phyloP scores from a whole-genome alignment of 208 protist species.

The Tritrichomonas foetus region DNA sequence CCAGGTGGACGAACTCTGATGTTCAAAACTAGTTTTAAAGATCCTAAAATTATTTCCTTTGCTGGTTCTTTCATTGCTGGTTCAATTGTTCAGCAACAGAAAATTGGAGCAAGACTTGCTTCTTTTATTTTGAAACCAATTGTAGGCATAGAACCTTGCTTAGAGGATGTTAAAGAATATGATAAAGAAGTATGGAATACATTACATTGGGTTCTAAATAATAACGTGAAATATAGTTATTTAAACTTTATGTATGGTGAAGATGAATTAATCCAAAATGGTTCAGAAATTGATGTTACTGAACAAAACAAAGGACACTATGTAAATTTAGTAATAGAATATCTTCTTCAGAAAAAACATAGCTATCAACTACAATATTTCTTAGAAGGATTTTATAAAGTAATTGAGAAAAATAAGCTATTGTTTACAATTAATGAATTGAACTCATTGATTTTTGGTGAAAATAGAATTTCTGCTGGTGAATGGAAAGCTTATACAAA shows the following conservation, averaged over 20 bases:
- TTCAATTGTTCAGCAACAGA: not conserved
- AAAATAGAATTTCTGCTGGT: not conserved
- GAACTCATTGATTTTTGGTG: not conserved
- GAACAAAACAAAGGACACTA: not conserved
- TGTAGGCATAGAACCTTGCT: not conserved
- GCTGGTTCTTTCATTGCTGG: not conserved
- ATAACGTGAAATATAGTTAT: not conserved
- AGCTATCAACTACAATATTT: not conserved
- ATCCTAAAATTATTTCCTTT: not conserved
- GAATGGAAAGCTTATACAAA: not conserved
- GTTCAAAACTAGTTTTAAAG: not conserved
- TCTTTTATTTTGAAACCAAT: not conserved
- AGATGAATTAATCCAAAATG: not conserved
- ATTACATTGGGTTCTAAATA: not conserved
- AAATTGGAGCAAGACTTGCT: not conserved
- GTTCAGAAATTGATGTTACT: not conserved
- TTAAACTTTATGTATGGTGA: not conserved
- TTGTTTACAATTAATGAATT: not conserved
- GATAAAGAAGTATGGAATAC: not conserved
- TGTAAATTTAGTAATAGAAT: not conserved
- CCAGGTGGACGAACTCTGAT: not conserved
- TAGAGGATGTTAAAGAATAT: not conserved
- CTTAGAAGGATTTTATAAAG: not conserved
- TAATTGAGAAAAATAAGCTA: not conserved
- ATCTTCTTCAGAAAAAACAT: not conserved